Percentiles rank a stretch among this genome's conserved stretches.
Conservation (phyloP, 2,329 filamentous ascomycete species). For the Aspergillus glaucus region DNA sequence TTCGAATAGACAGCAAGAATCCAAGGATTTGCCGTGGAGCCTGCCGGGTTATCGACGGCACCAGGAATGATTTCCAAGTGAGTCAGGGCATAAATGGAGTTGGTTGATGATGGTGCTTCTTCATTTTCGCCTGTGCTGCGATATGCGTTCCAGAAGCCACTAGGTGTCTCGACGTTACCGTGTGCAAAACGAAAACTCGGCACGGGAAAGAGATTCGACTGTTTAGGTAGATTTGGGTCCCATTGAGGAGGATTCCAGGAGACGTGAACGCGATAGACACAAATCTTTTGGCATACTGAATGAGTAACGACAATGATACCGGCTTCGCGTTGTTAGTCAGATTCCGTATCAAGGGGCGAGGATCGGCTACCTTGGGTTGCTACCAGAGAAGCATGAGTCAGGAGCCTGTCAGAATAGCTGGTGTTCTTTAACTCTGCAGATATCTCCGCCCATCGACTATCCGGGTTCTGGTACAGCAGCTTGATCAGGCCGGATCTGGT, state of each 20-base stretch:
- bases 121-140: slow-evolving; percentile 19
- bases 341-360: slow-evolving; percentile 6
- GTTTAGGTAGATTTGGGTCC: slow-evolving; percentile 40
- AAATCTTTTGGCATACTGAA: slow-evolving; percentile 60
- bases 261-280: slow-evolving; percentile 66
- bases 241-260: slow-evolving; percentile 62
- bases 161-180: slow-evolving; percentile 32
- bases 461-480: slow-evolving; percentile 71
- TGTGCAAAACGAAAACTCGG: slow-evolving; percentile 33
- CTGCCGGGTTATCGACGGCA: slow-evolving; percentile 51
- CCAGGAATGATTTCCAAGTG: slow-evolving; percentile 68
- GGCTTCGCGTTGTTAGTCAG: slow-evolving; percentile 10
- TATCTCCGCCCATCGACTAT: slow-evolving; percentile 64
- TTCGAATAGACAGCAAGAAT: slow-evolving; percentile 69
- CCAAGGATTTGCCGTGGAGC: slow-evolving; percentile 54
- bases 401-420: slow-evolving; percentile 64
- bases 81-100: slow-evolving; percentile 56
- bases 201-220: slow-evolving; percentile 24
- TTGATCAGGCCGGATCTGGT: slow-evolving; percentile 68
- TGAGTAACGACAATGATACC: slow-evolving; percentile 36
- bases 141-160: slow-evolving; percentile 22
- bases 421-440: slow-evolving; percentile 69
- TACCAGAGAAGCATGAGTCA: slow-evolving; percentile 71
- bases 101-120: slow-evolving; percentile 18
- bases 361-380: slow-evolving; percentile 60